Conservation (phyloP, 225 moss, liverwort and hornwort species). For the Takakia lepidozioides region DNA sequence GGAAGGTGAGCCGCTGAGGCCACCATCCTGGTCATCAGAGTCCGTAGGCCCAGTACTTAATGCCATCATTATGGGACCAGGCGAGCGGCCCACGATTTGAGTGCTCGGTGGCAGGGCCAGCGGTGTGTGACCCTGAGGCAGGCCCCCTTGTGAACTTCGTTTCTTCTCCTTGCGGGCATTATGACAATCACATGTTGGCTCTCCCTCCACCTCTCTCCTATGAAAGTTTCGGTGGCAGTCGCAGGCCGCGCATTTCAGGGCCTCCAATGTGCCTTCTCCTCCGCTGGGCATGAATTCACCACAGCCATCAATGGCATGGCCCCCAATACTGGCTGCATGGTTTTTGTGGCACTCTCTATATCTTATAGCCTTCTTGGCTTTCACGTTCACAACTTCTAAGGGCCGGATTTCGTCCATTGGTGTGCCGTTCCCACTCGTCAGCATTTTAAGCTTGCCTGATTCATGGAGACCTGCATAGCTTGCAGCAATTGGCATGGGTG, state of each 20-base stretch:
- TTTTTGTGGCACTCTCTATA: constrained; percentile 98
- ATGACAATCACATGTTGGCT: constrained; percentile 79
- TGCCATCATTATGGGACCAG: constrained; percentile 73
- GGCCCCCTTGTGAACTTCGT: constrained; percentile 60
- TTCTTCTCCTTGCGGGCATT: constrained; percentile 56
- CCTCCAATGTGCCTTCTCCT: constrained; percentile 81
- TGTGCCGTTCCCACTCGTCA: constrained; percentile 67
- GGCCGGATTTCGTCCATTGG: constrained; percentile 79
- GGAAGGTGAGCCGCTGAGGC: constrained; percentile 78
- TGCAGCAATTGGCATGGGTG: constrained; percentile 98
- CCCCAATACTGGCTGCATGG: constrained; percentile 88
- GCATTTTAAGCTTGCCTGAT: constrained; percentile 85
- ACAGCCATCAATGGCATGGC: constrained; percentile 96
- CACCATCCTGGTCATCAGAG: constrained; percentile 90
- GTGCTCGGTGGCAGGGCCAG: constrained; percentile 68
- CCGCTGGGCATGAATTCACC: constrained; percentile 98
- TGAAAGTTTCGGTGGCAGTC: constrained; percentile 97
- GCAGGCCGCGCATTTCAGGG: constrained; percentile 96
- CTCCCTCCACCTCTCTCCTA: constrained; percentile 87
- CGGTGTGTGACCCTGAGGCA: constrained; percentile 47
- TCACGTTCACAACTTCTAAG: constrained; percentile 41
- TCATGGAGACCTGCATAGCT: constrained; percentile 91
- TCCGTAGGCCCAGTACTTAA: constrained; percentile 78
- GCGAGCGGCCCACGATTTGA: constrained; percentile 68
- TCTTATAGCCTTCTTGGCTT: constrained; percentile 73